Evolutionary conservation across 331 rosid species (phyloP).

Genomic region (Dryas integrifolia): DNA sequence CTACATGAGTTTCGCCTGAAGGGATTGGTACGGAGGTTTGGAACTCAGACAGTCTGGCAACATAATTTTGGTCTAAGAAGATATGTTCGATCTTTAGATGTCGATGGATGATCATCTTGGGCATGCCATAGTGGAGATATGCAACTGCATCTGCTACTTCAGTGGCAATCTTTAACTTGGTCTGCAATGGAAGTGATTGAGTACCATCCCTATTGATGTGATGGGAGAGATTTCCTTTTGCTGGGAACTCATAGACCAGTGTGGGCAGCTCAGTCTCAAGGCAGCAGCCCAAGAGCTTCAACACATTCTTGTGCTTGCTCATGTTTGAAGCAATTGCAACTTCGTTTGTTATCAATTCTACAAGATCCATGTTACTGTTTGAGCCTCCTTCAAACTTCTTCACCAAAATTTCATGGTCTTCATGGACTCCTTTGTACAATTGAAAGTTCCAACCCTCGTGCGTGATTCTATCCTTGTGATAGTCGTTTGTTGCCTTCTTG

Average conservation of each 20-base stretch:
- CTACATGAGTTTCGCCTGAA: neutral
- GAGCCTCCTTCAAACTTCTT: neutral
- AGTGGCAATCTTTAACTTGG: neutral
- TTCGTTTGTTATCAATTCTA: neutral
- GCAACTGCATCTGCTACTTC: conserved; percentile 13
- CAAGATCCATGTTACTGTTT: neutral
- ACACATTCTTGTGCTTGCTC: conserved; percentile 3
- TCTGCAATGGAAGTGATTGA: neutral
- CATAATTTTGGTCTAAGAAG: conserved; percentile 4
- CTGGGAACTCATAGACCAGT: conserved; percentile 2
- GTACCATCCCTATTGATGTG: neutral
- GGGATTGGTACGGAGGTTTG: neutral
- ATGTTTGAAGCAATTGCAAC: conserved; percentile 6
- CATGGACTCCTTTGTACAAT: conserved; percentile 2
- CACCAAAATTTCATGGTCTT: neutral
- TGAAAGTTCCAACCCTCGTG: neutral
- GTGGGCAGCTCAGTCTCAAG: neutral
- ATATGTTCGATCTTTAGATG: neutral
- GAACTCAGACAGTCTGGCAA: neutral
- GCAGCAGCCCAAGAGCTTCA: conserved; percentile 14
- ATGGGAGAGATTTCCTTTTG: neutral
- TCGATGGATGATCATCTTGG: neutral
- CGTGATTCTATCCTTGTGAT: neutral
- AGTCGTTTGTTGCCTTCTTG: neutral
- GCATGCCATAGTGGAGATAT: neutral